These are phyloP conservation scores for Talaromyces islandicus DNA, from an alignment of 2,329 filamentous ascomycete species.

Conservation along the genomic window DNA sequence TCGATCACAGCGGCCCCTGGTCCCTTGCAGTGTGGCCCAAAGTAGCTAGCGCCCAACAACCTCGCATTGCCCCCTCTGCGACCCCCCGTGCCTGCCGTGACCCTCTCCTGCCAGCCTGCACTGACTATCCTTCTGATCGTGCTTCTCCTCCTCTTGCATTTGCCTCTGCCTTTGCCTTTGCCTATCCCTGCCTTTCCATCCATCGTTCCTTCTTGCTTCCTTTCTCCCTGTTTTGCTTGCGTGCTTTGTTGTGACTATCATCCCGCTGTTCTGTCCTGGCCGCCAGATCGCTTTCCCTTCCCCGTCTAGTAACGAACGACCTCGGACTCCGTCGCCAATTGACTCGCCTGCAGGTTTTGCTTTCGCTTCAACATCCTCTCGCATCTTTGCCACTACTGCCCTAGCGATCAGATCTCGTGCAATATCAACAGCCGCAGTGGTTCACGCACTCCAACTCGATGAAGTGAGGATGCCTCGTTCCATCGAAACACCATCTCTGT, in stretches of 20 bases:
- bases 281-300: not conserved
- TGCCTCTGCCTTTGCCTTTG: not conserved
- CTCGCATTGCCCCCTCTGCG: not conserved
- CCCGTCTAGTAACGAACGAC: not conserved
- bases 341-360: not conserved
- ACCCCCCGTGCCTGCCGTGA: too few species aligned
- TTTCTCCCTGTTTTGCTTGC: not conserved
- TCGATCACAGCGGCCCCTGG: slow-evolving; percentile 1
- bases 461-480: not conserved
- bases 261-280: not conserved
- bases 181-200: not conserved
- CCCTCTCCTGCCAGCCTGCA: not conserved
- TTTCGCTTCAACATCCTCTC: not conserved
- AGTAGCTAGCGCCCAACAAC: not conserved
- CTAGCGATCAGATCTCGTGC: not conserved
- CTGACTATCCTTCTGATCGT: not conserved
- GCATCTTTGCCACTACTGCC: not conserved
- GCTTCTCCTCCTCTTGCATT: not conserved
- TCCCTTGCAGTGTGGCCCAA: slow-evolving; percentile 8
- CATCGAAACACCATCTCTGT: not conserved
- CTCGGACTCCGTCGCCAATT: not conserved
- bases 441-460: not conserved
- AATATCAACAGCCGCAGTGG: not conserved
- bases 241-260: not conserved
- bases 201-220: slow-evolving; percentile 1